Percentiles rank a stretch among this genome's conserved stretches.
Evolutionary conservation across 805 yeast genomes (phyloP).

Genomic region (Metschnikowia bowlesiae): DNA sequence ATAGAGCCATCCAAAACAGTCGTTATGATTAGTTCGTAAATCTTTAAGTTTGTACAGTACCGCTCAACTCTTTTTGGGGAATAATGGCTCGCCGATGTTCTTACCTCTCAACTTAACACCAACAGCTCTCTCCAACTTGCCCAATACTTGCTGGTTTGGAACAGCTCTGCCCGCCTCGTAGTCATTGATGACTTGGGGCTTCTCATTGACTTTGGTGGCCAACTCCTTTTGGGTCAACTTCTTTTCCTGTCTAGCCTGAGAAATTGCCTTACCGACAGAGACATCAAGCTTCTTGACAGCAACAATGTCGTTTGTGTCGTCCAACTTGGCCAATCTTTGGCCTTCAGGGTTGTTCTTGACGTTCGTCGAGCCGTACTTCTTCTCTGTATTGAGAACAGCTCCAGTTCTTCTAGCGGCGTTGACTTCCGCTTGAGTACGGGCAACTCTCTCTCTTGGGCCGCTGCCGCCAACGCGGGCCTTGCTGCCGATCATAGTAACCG

Average conservation of each 20-base stretch:
- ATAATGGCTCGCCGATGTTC: constrained; percentile 86
- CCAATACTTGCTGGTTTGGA: constrained; percentile 92
- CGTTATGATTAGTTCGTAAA: neutral
- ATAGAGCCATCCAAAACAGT: neutral
- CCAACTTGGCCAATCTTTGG: constrained; percentile 89
- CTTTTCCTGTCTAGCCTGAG: constrained; percentile 82
- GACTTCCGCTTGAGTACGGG: constrained; percentile 69
- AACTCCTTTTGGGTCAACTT: constrained; percentile 90
- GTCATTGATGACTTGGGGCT: constrained; percentile 91
- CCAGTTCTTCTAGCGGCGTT: constrained; percentile 96
- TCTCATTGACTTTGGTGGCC: constrained; percentile 93
- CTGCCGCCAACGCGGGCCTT: constrained; percentile 84
- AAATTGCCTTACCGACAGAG: constrained; percentile 82
- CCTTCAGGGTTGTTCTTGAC: constrained; percentile 76
- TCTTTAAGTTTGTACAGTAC: neutral
- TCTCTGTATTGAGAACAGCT: constrained; percentile 82
- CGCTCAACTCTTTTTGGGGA: constrained; percentile 46
- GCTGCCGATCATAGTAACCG: constrained; percentile 82
- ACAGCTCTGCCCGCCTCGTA: constrained; percentile 96
- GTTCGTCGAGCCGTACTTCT: constrained; percentile 73
- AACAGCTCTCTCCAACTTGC: constrained; percentile 86
- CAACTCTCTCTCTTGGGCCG: constrained; percentile 83
- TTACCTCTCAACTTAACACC: constrained; percentile 96
- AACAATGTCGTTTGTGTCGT: constrained; percentile 88
- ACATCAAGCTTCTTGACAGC: constrained; percentile 85